Conservation (phyloP, 2,329 filamentous ascomycete genomes). For the Ceratocystis alfenasii region DNA sequence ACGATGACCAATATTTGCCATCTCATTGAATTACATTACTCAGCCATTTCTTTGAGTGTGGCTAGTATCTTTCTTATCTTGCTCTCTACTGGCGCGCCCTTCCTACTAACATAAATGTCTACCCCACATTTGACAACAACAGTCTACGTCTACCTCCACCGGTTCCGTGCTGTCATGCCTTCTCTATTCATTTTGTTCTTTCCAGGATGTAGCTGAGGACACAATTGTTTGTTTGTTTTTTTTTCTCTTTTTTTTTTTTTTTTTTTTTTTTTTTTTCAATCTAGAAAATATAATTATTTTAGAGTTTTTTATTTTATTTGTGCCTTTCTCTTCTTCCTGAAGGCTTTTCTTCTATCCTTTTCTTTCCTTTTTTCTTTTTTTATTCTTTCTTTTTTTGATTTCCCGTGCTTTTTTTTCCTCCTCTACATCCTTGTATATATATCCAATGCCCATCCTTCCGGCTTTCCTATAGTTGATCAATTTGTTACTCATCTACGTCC, state of each 20-base stretch:
- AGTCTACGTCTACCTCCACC: background rate
- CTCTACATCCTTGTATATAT: no score
- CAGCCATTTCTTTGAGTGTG: background rate
- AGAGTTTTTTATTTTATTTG: background rate
- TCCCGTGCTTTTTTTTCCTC: no score
- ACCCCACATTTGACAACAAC: background rate
- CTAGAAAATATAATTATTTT: no score
- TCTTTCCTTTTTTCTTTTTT: no score
- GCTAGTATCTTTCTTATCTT: background rate
- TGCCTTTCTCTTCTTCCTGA: background rate
- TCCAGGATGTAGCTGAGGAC: background rate
- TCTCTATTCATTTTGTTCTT: background rate
- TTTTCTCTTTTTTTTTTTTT: no score
- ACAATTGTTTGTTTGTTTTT: background rate
- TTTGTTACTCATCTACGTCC: background rate
- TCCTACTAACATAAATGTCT: background rate
- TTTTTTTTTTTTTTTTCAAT: background rate
- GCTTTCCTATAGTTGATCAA: background rate
- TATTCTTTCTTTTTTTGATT: no score
- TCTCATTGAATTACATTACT: no score
- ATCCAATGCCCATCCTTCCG: background rate
- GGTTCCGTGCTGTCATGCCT: background rate
- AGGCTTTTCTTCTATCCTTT: background rate
- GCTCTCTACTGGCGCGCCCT: background rate
- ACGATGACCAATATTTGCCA: background rate